A percentile compares a stretch with the other conserved stretches of the same genome.
Conservation (phyloP, 2,329 filamentous ascomycete genomes). For the Penicillium olsonii region DNA sequence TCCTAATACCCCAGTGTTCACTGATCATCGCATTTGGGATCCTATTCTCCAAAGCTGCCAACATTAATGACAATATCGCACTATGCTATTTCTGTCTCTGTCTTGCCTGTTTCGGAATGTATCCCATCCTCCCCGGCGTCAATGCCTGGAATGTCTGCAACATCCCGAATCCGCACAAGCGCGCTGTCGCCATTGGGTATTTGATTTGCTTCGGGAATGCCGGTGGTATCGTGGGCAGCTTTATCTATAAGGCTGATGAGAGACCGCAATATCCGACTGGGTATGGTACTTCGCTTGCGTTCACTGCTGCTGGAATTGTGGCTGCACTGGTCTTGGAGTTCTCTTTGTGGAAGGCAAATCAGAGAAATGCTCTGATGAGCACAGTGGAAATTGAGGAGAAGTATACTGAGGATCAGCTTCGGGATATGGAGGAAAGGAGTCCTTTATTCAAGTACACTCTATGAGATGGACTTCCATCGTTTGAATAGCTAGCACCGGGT, state of each 20-base stretch:
- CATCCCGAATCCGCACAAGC: constrained; percentile 39
- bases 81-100: constrained; percentile 49
- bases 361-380: not conserved
- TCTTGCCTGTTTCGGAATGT: constrained; percentile 47
- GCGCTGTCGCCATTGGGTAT: constrained; percentile 46
- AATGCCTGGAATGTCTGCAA: constrained; percentile 49
- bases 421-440: constrained; percentile 9
- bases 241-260: constrained; percentile 35
- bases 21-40: constrained; percentile 41
- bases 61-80: constrained; percentile 44
- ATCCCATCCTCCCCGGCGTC: constrained; percentile 45
- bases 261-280: constrained; percentile 37
- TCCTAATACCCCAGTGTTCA: constrained; percentile 36
- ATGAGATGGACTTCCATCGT: too few relatives aligned
- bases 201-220: constrained; percentile 45
- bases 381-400: constrained; percentile 3
- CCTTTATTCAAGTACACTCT: constrained; percentile 11
- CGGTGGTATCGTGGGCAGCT: constrained; percentile 39
- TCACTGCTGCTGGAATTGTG: constrained; percentile 26
- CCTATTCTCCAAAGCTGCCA: constrained; percentile 38
- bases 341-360: constrained; percentile 8
- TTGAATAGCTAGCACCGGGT: too few relatives aligned
- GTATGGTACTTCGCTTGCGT: constrained; percentile 34
- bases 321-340: constrained; percentile 12
- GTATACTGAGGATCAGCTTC: constrained; percentile 6